Percentiles rank a stretch among this genome's conserved stretches.
Evolutionary conservation across 1,284 basidiomycete species (phyloP).

Genomic region (Leucoagaricus sp.): DNA sequence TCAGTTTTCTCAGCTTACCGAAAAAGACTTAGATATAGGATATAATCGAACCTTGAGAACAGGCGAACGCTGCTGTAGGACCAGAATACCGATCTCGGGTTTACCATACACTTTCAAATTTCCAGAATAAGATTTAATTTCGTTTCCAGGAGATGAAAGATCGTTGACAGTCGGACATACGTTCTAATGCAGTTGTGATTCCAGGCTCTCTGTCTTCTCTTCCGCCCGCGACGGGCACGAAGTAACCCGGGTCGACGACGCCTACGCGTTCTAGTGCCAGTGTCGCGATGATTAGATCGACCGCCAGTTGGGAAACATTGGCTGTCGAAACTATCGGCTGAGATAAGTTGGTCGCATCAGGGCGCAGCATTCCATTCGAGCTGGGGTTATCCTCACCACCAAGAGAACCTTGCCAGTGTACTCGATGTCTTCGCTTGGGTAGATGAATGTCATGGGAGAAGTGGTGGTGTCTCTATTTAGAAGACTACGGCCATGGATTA

Average conservation of each 20-base stretch:
- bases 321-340: slow-evolving; percentile 82
- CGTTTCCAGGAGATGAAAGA: slow-evolving; percentile 8
- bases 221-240: slow-evolving; percentile 69
- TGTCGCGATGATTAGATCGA: slow-evolving; percentile 71
- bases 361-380: neutral
- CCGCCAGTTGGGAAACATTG: slow-evolving; percentile 77
- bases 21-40: neutral
- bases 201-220: slow-evolving; percentile 59
- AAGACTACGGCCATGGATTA: neutral
- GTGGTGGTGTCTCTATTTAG: slow-evolving; percentile 7
- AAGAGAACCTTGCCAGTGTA: slow-evolving; percentile 50
- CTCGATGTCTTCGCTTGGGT: slow-evolving; percentile 30
- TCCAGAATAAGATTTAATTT: slow-evolving; percentile 1
- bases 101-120: slow-evolving; percentile 61
- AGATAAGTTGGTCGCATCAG: slow-evolving; percentile 14
- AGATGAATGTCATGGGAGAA: slow-evolving; percentile 38
- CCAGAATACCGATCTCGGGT: slow-evolving; percentile 45
- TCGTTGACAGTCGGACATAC: slow-evolving; percentile 42
- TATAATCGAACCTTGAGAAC: slow-evolving; percentile 16
- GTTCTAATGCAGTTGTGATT: slow-evolving; percentile 72
- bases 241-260: slow-evolving; percentile 58
- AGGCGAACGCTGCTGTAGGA: slow-evolving; percentile 79
- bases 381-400: slow-evolving; percentile 41
- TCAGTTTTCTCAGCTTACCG: neutral
- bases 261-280: slow-evolving; percentile 61